Evolutionary conservation across 805 yeast genomes (phyloP), one percentile per base, ranked within the genome.

Genomic region (Jamesozyma rosinii): DNA sequence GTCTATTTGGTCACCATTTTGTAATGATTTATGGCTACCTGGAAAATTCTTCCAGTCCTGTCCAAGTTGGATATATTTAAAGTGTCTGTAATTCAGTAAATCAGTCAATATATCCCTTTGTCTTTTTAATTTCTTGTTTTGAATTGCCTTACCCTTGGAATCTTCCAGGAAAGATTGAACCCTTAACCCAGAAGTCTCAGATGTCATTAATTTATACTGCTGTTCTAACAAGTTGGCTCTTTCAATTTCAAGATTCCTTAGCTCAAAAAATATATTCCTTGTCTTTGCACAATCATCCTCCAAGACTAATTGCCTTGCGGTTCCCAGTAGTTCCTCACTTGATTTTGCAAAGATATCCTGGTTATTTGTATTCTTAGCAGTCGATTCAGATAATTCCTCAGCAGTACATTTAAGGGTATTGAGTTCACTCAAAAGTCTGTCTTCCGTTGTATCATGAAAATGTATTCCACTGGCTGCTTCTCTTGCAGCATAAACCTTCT

Each of bases 401-500:
- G 45, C 35, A 10, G 32, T 44, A 44, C 64, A 43, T 14, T 58
- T 63, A 19, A 66, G 65, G 41, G 66, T 65, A 1, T 61, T 55
- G 11, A 77, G 55, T 22, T 68, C 64, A 18, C 65, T 58, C 22
- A 67, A 57, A 10, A 79, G 47, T 40, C 64, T 66, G 2, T 56
- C 40, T 46, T 73, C 77, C 30, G 68, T 73, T 3, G 64, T 66
- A 0, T 75, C 69, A 37, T 61, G 54, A 26, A 52, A 57, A 39
- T 71, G 77, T 29, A 72, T 49, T 44, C 67, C 70, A 40, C 78
- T 59, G 2, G 82, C 77, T 44, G 72, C 72, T 29, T 74, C 66
- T 45, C 94, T 71, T 1, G 85, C 72, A 13, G 59, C 66, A 51
- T 83, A 75, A 52, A 85, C 75, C 11, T 20, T 32, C 34, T 46